phyloP scores from a whole-genome alignment of 257 asterid species.

The Ligustrum vulgare region DNA sequence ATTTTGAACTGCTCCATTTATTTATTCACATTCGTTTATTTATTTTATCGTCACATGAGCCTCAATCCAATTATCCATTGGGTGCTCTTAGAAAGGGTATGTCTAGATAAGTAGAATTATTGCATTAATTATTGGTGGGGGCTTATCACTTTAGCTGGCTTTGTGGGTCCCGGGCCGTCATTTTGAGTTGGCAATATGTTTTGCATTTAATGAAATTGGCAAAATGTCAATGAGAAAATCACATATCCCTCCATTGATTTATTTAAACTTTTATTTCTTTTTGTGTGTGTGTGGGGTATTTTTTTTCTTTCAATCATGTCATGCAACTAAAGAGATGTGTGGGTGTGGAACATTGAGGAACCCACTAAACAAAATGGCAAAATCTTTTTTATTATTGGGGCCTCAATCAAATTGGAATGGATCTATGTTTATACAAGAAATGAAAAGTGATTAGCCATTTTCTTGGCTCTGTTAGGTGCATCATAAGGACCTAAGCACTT shows the following conservation, averaged over 20 bases:
- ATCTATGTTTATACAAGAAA: background rate
- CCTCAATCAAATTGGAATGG: background rate
- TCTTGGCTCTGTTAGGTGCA: background rate
- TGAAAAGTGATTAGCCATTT: background rate
- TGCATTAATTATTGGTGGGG: background rate
- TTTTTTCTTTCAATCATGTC: background rate
- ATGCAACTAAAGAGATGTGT: background rate
- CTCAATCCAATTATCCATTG: no score
- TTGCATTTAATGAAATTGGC: background rate
- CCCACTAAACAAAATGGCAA: background rate
- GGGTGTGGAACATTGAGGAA: background rate
- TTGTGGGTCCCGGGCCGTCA: background rate
- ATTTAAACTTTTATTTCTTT: no score
- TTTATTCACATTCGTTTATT: no score
- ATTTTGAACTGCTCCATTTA: no score
- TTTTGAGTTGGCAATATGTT: background rate
- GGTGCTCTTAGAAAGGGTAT: background rate
- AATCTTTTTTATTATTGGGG: background rate
- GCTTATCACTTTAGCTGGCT: background rate
- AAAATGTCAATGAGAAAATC: background rate
- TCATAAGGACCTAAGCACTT: slow-evolving; percentile 1
- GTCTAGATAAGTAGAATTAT: background rate
- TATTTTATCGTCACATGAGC: no score
- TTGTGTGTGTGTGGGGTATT: background rate
- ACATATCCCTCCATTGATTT: background rate